Base-by-base conservation (phyloP, 2,329 filamentous ascomycete genomes). In the Coniochaeta sp. region DNA sequence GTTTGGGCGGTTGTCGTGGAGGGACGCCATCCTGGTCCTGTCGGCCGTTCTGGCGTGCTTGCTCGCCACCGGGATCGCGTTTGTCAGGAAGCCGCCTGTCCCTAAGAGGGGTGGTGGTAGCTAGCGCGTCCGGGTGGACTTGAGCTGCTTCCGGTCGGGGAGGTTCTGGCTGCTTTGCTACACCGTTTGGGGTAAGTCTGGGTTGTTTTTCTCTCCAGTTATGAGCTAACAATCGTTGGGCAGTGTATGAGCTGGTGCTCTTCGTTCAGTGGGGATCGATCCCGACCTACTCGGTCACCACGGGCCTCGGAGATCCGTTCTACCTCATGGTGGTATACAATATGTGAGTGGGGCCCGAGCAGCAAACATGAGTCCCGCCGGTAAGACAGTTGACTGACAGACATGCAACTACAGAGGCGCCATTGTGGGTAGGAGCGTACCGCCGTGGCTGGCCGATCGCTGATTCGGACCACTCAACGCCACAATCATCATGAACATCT, bases 261-360 rank as follows among this genome's bases (percentile, higher is more conserved):
- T 65, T 62, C 51, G 60, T 60, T 38, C 58, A 62, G 51, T 66
- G 63, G 61, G 62, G 60, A 14, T 60, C 62, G n/a, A 56, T 66
- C 49, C 64, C n/a, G n/a, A 57, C 56, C 12, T 65, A 61, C 55
- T 60, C 62, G 30, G 58, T 54, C n/a, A n/a, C n/a, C n/a, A n/a
- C n/a, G n/a, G n/a, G n/a, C n/a, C 53, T 61, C 31, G 61, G 58
- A 1, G 51, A 61, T 24, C 57, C 62, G 48, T 63, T 63, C 48
- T 61, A 61, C 30, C 52, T 66, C 18, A 61, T 63, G 53, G 58
- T 64, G 56, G 58, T 59, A 40, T 63, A 66, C 56, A 65, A 64
- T 52, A 48, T 66, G 62, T 64, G 35, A 4, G 24, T 47, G 14
- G n/a, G 5, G 6, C 9, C 40, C 14, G 3, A 26, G 3, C 42